A percentile compares a stretch with the other conserved stretches of the same genome.
phyloP scores from a whole-genome alignment of 345 rosid genomes.

The Hevea brasiliensis region DNA sequence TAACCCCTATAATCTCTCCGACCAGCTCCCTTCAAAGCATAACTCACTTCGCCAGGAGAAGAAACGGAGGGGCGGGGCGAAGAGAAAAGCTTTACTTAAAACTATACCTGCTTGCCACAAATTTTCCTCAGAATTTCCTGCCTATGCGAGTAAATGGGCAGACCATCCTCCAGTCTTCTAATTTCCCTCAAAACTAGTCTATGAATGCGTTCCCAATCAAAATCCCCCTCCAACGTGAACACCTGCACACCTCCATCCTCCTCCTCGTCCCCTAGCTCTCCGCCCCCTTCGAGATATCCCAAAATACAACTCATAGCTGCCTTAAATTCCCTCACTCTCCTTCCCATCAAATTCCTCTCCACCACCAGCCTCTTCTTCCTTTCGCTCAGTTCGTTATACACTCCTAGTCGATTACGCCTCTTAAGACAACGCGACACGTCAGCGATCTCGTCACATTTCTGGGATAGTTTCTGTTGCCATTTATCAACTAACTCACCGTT shows the following conservation, averaged over 20 bases:
- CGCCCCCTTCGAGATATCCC: conserved; percentile 41
- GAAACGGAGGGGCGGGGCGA: too few relatives aligned
- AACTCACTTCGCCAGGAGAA: too few relatives aligned
- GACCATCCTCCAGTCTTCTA: conserved; percentile 65
- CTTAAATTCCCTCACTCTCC: conserved; percentile 52
- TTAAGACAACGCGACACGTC: conserved; percentile 6
- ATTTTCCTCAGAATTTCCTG: conserved; percentile 45
- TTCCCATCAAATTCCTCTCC: conserved; percentile 42
- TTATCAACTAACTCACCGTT: conserved; percentile 42
- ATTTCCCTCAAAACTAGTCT: conserved; percentile 57
- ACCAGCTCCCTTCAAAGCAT: too few relatives aligned
- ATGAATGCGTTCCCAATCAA: conserved; percentile 56
- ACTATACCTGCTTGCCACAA: conserved; percentile 52
- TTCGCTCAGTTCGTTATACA: conserved; percentile 24
- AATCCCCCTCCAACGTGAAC: conserved; percentile 29
- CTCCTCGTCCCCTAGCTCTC: too few relatives aligned
- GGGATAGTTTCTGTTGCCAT: too few relatives aligned
- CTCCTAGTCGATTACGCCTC: neutral
- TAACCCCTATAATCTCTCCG: too few relatives aligned
- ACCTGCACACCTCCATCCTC: conserved; percentile 11
- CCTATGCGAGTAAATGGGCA: conserved; percentile 66
- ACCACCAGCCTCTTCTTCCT: conserved; percentile 31
- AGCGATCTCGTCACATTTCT: conserved; percentile 26
- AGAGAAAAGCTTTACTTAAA: too few relatives aligned
- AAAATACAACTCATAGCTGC: conserved; percentile 49